A percentile compares a stretch with the other conserved stretches of the same genome.
These are phyloP conservation scores for Nyctanthes arbortristis DNA, from an alignment of 257 asterid species.

Conservation along the genomic window DNA sequence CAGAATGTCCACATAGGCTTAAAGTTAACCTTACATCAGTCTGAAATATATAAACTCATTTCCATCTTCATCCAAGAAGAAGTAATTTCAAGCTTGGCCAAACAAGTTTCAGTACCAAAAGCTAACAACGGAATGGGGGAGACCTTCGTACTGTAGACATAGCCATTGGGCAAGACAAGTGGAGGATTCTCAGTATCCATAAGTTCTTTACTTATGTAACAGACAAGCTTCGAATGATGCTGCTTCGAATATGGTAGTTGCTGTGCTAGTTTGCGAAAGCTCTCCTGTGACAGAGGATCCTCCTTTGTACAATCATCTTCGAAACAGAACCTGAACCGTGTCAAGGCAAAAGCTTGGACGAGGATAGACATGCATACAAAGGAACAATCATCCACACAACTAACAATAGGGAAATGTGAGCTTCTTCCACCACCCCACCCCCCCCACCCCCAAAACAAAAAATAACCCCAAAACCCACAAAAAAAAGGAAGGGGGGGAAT, in stretches of 20 bases:
- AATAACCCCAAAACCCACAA: no score
- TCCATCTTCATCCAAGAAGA: no score
- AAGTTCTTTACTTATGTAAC: conserved; percentile 82
- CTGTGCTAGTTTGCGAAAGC: conserved; percentile 83
- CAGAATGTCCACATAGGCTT: neutral
- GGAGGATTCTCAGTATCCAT: conserved; percentile 99
- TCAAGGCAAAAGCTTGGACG: conserved; percentile 50
- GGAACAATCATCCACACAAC: neutral
- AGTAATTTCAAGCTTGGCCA: no score
- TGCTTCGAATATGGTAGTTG: conserved; percentile 96
- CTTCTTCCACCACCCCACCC: no score
- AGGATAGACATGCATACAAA: conserved; percentile 4
- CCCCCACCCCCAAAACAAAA: no score
- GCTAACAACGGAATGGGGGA: conserved; percentile 12
- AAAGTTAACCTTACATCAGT: no score
- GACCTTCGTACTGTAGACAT: conserved; percentile 98
- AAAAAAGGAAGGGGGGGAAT: no score
- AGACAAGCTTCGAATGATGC: conserved; percentile 95
- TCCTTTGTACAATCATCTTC: conserved; percentile 96
- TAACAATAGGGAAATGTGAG: conserved; percentile 8
- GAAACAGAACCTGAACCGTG: conserved; percentile 70
- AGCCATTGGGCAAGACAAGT: conserved; percentile 93
- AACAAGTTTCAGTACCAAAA: neutral
- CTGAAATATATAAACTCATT: no score
- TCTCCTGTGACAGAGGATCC: conserved; percentile 96